A percentile compares a stretch with the other conserved stretches of the same genome.
phyloP scores from a whole-genome alignment of 2,329 filamentous ascomycete species.

The Pleomassaria siparia region DNA sequence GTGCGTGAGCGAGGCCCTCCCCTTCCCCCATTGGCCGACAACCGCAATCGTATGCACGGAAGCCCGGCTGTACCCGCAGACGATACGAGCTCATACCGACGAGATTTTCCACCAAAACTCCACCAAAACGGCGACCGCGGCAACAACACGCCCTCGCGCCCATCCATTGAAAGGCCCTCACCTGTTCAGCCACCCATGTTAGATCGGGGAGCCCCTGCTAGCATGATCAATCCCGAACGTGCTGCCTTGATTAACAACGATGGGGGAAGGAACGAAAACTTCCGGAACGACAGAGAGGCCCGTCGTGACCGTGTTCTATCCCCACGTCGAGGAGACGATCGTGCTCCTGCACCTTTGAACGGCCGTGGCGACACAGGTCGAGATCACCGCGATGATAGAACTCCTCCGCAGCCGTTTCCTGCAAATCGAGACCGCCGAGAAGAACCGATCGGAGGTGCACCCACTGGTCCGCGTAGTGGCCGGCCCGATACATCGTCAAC shows the following conservation, averaged over 20 bases:
- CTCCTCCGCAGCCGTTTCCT: conserved; percentile 20
- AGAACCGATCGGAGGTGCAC: conserved; percentile 47
- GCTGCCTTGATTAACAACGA: conserved; percentile 46
- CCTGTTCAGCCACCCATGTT: conserved; percentile 2
- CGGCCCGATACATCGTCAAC: conserved; percentile 34
- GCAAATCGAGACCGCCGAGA: conserved; percentile 44
- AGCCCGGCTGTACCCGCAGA: conserved; percentile 25
- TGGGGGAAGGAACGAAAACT: conserved; percentile 28
- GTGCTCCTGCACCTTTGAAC: conserved; percentile 22
- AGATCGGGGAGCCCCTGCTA: conserved; percentile 12
- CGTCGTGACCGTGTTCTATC: conserved; percentile 36
- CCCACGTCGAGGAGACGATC: conserved; percentile 32
- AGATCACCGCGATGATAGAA: conserved; percentile 30
- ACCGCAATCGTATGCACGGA: conserved; percentile 23
- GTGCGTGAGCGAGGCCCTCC: conserved; percentile 30
- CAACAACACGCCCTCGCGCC: conserved; percentile 21
- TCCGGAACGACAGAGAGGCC: conserved; percentile 22
- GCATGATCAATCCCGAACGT: conserved; percentile 46
- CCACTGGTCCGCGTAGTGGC: conserved; percentile 55
- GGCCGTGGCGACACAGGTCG: conserved; percentile 26
- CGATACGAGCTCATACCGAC: conserved; percentile 23
- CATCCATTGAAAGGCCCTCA: conserved; percentile 11
- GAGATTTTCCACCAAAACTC: conserved; percentile 23
- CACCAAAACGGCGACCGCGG: conserved; percentile 27
- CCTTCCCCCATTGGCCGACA: conserved; percentile 18